Evolutionary conservation across 306 rosid genomes (phyloP).

Genomic region (Castanospermum australe): DNA sequence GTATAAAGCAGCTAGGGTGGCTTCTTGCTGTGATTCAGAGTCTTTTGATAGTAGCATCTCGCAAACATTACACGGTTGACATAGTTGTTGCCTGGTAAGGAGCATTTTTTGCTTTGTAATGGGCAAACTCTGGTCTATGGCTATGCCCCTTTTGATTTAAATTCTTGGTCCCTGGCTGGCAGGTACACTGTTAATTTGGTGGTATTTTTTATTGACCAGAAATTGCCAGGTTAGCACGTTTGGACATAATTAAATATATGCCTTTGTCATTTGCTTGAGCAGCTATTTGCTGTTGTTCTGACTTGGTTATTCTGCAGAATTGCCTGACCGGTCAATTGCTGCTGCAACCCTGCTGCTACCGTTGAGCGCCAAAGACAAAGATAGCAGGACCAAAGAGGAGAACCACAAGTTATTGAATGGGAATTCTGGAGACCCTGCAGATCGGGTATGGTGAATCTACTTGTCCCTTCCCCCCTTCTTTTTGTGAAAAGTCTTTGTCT

Average conservation of each 20-base stretch:
- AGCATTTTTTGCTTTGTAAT: background rate
- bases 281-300: slow-evolving; percentile 21
- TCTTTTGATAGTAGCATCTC: slow-evolving; percentile 91
- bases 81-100: slow-evolving; percentile 94
- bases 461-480: slow-evolving; percentile 18
- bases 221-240: slow-evolving; percentile 67
- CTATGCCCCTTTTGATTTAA: slow-evolving; percentile 5
- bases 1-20: slow-evolving; percentile 85
- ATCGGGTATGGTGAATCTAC: slow-evolving; percentile 61
- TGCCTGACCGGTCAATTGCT: slow-evolving; percentile 82
- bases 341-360: slow-evolving; percentile 61
- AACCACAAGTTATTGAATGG: slow-evolving; percentile 90
- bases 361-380: slow-evolving; percentile 73
- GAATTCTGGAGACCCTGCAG: slow-evolving; percentile 76
- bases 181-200: slow-evolving; percentile 99
- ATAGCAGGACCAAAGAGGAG: slow-evolving; percentile 79
- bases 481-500: slow-evolving; percentile 22
- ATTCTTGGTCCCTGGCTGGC: slow-evolving; percentile 26
- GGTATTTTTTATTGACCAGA: slow-evolving; percentile 83
- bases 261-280: slow-evolving; percentile 11
- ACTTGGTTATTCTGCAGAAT: slow-evolving; percentile 54
- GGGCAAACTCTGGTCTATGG: background rate
- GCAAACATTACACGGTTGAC: slow-evolving; percentile 99
- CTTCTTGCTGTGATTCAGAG: slow-evolving; percentile 82
- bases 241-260: background rate